phyloP scores from a whole-genome alignment of 2,329 filamentous ascomycete genomes.

The Penicillium expansum region DNA sequence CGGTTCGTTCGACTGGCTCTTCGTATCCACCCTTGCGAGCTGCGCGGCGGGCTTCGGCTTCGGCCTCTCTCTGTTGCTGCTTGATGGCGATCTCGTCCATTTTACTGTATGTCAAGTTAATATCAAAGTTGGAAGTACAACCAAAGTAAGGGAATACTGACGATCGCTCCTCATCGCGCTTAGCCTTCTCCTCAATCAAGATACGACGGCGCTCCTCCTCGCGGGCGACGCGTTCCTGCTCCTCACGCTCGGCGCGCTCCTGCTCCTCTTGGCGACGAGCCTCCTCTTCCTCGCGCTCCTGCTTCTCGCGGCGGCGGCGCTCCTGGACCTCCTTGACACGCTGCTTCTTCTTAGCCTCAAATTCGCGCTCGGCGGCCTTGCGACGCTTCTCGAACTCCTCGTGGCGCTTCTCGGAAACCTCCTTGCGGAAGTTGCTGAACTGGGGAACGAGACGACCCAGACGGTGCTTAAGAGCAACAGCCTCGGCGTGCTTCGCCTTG shows the following conservation, averaged over 20 bases:
- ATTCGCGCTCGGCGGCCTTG: conserved; percentile 84
- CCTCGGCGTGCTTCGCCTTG: conserved; percentile 85
- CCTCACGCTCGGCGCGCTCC: conserved; percentile 75
- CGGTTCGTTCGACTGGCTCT: conserved; percentile 50
- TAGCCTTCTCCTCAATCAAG: conserved; percentile 67
- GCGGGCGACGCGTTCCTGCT: conserved; percentile 74
- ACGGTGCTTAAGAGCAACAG: conserved; percentile 89
- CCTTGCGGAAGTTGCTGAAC: conserved; percentile 80
- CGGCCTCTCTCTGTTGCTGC: conserved; percentile 82
- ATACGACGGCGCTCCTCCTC: conserved; percentile 77
- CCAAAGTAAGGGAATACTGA: conserved; percentile 38
- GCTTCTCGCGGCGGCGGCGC: conserved; percentile 75
- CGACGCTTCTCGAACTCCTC: conserved; percentile 95
- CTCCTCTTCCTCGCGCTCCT: conserved; percentile 81
- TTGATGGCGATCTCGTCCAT: conserved; percentile 60
- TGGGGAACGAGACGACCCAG: conserved; percentile 77
- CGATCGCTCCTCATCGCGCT: conserved; percentile 59
- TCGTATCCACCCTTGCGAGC: conserved; percentile 57
- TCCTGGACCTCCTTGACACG: conserved; percentile 88
- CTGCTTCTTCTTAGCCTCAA: conserved; percentile 84
- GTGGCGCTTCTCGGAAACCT: conserved; percentile 80
- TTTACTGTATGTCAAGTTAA: conserved; percentile 50
- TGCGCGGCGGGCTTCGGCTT: conserved; percentile 73
- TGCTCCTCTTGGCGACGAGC: conserved; percentile 76
- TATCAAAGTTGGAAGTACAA: conserved; percentile 1